phyloP scores from a whole-genome alignment of 805 yeast genomes.

The Cyberlindnera maclurae region DNA sequence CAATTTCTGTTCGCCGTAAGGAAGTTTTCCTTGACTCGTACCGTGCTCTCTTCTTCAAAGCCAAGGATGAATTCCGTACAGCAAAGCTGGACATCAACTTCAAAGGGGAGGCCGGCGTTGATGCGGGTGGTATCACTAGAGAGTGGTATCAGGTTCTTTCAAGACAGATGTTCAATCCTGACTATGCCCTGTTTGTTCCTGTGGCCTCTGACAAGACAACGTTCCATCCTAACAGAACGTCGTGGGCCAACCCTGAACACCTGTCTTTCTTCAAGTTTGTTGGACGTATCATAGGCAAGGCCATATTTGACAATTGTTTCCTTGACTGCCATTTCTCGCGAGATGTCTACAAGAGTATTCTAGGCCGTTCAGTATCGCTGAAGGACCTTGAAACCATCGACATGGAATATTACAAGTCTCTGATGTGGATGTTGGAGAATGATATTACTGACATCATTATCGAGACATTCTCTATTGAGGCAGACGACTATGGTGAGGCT shows the following conservation, averaged over 20 bases:
- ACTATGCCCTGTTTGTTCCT: slow-evolving; percentile 85
- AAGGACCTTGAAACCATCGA: slow-evolving; percentile 94
- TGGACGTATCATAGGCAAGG: slow-evolving; percentile 92
- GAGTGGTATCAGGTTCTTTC: slow-evolving; percentile 96
- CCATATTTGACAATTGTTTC: slow-evolving; percentile 78
- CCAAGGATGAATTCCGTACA: slow-evolving; percentile 63
- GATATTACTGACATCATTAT: slow-evolving; percentile 93
- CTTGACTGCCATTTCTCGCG: slow-evolving; percentile 93
- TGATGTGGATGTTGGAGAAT: slow-evolving; percentile 94
- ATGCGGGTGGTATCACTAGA: slow-evolving; percentile 96
- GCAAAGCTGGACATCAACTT: slow-evolving; percentile 76
- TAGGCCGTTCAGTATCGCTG: slow-evolving; percentile 73
- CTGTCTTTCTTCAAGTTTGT: slow-evolving; percentile 87
- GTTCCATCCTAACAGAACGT: slow-evolving; percentile 90
- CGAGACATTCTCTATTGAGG: slow-evolving; percentile 89
- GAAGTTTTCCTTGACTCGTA: slow-evolving; percentile 91
- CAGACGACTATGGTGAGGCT: slow-evolving; percentile 90
- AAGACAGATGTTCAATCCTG: slow-evolving; percentile 93
- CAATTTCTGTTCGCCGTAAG: slow-evolving; percentile 72
- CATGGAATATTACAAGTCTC: slow-evolving; percentile 82
- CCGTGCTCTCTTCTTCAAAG: slow-evolving; percentile 70
- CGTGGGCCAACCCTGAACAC: slow-evolving; percentile 91
- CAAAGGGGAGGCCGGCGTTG: slow-evolving; percentile 92
- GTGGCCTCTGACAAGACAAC: slow-evolving; percentile 90
- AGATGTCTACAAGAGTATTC: slow-evolving; percentile 83